Evolutionary conservation across 371 early-diverging fungal genomes (phyloP), one percentile per base, ranked within the genome.

Genomic region (Conidiobolus incongruus): DNA sequence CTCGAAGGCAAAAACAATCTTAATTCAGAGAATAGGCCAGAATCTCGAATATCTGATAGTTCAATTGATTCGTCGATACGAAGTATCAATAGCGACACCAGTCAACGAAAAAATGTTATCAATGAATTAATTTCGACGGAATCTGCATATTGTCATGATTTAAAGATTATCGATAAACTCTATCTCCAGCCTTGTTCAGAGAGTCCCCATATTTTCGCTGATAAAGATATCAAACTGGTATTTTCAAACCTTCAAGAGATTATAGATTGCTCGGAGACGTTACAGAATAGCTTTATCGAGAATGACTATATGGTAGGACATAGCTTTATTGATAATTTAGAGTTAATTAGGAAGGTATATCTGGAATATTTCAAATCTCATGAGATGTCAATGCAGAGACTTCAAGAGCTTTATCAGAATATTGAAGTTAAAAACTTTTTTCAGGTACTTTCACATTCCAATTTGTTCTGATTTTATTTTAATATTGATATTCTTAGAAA

Each of bases 351-450:
- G 60, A 49, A 57, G 4, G 59, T 70, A 0, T 84, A 77, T 53
- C 62, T 65, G n/a, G 72, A 71, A 15, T 84, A 77, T 47, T 81
- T 81, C 55, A 78, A 77, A 53, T 60, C 70, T 39, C 75, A 78
- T 45, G 78, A 84, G 45, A 66, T 68, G 22, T 66, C 73, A 5
- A 60, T 75, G 24, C 52, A 53, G 1, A 63, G 64, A 47, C 51
- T 78, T 20, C 66, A 64, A 44, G 75, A 74, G 49, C 59, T 72
- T 16, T 60, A 69, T n/a, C 8, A 24, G 16, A 50, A 64, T n/a
- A 61, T 56, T 11, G 50, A 51, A 4, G 49, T 68, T 5, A 55
- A 65, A 46, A 41, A 49, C 10, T 77, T 73, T 46, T 59, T 74
- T 38, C 55, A 65, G 47, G 72, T 68, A 48, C 4, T 10, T 26